phyloP scores from a whole-genome alignment of 768 basidiomycete species.

The Naganishia vishniacii region DNA sequence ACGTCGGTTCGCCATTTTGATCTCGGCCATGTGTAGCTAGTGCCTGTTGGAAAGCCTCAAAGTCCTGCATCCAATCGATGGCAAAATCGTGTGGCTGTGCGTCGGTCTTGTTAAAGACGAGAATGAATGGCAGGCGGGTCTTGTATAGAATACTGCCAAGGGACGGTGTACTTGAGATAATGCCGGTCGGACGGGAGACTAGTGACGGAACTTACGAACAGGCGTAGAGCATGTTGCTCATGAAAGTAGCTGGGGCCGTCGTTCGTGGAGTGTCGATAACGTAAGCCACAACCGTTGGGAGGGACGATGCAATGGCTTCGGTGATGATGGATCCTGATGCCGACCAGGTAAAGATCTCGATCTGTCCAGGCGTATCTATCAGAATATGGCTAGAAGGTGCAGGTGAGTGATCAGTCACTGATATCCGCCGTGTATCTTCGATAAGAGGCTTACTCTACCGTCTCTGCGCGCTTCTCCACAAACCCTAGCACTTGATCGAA shows the following conservation, averaged over 20 bases:
- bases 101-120: conserved; percentile 98
- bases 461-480: conserved; percentile 83
- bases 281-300: conserved; percentile 93
- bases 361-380: conserved; percentile 95
- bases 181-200: not conserved
- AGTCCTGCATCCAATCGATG: conserved; percentile 96
- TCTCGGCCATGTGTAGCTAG: conserved; percentile 67
- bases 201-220: conserved; percentile 77
- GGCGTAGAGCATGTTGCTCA: conserved; percentile 99
- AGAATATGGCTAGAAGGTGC: conserved; percentile 68
- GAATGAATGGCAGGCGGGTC: conserved; percentile 90
- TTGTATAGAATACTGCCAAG: conserved; percentile 82
- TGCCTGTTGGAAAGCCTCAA: conserved; percentile 88
- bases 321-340: conserved; percentile 98
- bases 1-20: conserved; percentile 76
- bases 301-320: conserved; percentile 84
- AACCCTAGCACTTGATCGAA: conserved; percentile 91
- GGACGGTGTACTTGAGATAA: not conserved
- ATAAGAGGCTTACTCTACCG: conserved; percentile 66
- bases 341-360: conserved; percentile 99
- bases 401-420: not conserved
- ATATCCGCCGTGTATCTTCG: conserved; percentile 12
- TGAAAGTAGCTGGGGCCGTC: conserved; percentile 86
- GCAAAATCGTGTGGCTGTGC: conserved; percentile 85
- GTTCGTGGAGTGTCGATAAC: conserved; percentile 95